Base-by-base conservation (phyloP, 495 filamentous ascomycete genomes). In the Aspergillus affinis region DNA sequence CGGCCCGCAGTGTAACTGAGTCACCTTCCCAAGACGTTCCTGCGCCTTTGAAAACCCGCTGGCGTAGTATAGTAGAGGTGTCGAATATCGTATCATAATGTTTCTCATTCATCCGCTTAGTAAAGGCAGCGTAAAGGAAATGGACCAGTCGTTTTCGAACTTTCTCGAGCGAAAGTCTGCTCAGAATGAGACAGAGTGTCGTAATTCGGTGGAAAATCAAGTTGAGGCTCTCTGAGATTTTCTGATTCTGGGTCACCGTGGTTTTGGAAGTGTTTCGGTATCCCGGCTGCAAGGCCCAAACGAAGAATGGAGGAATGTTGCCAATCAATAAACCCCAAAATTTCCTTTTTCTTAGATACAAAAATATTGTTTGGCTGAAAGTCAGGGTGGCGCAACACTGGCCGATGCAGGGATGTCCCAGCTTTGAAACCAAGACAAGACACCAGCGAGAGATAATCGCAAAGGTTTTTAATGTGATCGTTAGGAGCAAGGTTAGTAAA, bases 311-410 rank as follows among this genome's bases (percentile, higher is more conserved):
- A 30, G 50, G 51, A 60, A 61, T 72, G 65, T 53, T 72, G 69
- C 71, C 68, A 74, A 58, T 74, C 71, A n/a, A 74, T 69, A 2
- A 74, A 53, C 36, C 68, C 66, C 4, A 64, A 51, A 4, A 75
- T 71, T 0, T 67, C 63, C 48, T 62, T 56, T 29, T 62, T 44
- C 6, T 72, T 57, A 18, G 68, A 68, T n/a, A n/a, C 12, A 26
- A 71, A 61, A 45, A 72, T 75, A 58, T 75, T 75, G 54, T 69
- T 72, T 13, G 65, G 68, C 51, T 69, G 70, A 48, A 75, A 53
- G 54, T 75, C 72, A 18, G 72, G 70, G 54, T 72, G 66, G 13
- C 72, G 72, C 17, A 72, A 57, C 46, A 68, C 59, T 9, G 71
- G 69, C 23, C 64, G 59, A 57, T 65, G 62, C 0, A 70, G 66